Evolutionary conservation across 2,329 filamentous ascomycete genomes (phyloP), one percentile per base, ranked within the genome.

Genomic region (Epichloe gansuensis): DNA sequence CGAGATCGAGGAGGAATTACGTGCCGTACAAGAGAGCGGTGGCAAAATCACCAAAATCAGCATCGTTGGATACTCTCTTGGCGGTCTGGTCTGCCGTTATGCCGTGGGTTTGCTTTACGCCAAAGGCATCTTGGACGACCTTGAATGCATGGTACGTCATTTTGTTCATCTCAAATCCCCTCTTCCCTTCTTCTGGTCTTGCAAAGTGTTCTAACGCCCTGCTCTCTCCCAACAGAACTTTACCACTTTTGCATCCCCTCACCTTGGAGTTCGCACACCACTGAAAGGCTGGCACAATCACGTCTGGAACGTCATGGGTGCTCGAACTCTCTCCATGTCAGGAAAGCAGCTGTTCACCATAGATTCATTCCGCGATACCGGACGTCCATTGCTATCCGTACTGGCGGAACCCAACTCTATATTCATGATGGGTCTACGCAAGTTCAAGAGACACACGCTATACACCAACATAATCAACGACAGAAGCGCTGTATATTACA

Each of bases 401-500:
- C 75, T 97, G 34, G 87, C 91, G 5, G 91, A 95, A 58, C 83
- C 85, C 0, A 78, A 85, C 48, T 91, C 86, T 56, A 86, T 95
- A 59, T 97, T 97, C 70, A 85, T 95, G 61, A 80, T 80, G 35
- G 91, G 83, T 0, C 74, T 97, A 46, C 77, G 80, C 55, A 78
- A 75, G 59, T 97, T 97, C 71, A 80, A 83, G 65, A 77, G 86
- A 52, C 84, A 83, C 54, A 86, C 81, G 4, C 72, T 95, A 1
- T 97, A 97, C 66, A 77, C 85, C 43, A 97, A 97, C 64, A 83
- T 95, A 46, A 72, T 86, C 63, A 95, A 96, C 67, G 91, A 97
- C 69, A 76, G 83, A 52, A 88, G 81, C 45, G 88, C 88, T 4
- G 81, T 85, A 1, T 88, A 87, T 69, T 95, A 91, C 65, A 96